These are phyloP conservation scores for Clavulina sp. DNA, from an alignment of 768 basidiomycete species.

Conservation along the genomic window DNA sequence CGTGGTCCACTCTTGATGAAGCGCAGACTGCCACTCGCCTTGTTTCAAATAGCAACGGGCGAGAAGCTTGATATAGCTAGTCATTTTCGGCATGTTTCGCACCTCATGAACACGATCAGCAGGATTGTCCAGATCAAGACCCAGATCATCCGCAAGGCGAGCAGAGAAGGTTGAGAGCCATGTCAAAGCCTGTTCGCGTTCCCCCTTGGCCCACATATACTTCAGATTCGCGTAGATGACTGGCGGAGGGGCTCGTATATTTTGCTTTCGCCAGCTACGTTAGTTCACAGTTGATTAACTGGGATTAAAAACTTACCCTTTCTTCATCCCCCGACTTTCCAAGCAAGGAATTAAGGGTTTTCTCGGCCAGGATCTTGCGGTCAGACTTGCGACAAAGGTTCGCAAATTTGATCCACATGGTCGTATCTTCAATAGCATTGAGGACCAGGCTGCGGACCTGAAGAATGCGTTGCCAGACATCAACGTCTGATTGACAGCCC, in stretches of 20 bases:
- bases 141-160: constrained; percentile 59
- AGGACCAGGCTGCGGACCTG: constrained; percentile 91
- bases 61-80: constrained; percentile 67
- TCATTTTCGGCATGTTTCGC: constrained; percentile 22
- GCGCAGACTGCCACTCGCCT: constrained; percentile 80
- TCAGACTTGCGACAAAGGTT: constrained; percentile 93
- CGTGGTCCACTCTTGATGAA: constrained; percentile 61
- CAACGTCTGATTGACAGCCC: constrained; percentile 95
- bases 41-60: constrained; percentile 94
- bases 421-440: constrained; percentile 81
- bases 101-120: constrained; percentile 25
- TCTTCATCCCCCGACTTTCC: constrained; percentile 27
- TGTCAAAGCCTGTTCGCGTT: constrained; percentile 56
- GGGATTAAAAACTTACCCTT: constrained; percentile 14
- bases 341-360: constrained; percentile 84
- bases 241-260: constrained; percentile 36
- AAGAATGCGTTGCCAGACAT: constrained; percentile 95
- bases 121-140: constrained; percentile 36
- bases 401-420: constrained; percentile 99
- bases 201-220: constrained; percentile 83
- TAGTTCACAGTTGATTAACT: constrained; percentile 20
- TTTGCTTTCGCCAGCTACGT: neutral
- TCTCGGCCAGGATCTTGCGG: constrained; percentile 87
- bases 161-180: constrained; percentile 70
- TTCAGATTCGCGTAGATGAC: constrained; percentile 95